These are phyloP conservation scores for Euclidium syriacum DNA, from an alignment of 345 rosid genomes.

Conservation along the genomic window DNA sequence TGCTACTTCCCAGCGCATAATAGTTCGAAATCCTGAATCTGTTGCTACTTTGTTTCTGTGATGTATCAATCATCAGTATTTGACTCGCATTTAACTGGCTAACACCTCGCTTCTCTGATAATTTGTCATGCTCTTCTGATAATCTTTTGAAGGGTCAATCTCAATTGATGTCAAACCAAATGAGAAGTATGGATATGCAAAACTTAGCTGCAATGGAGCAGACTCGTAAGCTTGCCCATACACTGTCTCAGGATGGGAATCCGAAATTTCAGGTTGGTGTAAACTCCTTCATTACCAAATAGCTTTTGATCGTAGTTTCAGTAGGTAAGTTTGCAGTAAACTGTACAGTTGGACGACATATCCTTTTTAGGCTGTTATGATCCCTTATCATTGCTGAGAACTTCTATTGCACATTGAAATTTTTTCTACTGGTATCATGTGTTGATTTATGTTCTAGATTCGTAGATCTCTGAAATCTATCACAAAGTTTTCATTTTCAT, in stretches of 20 bases:
- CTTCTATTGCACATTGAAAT: not conserved
- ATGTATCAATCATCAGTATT: not conserved
- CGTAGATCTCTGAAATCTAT: not conserved
- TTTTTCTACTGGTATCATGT: slow-evolving; percentile 3
- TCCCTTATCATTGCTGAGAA: slow-evolving; percentile 11
- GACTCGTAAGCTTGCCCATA: slow-evolving; percentile 92
- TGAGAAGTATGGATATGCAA: slow-evolving; percentile 56
- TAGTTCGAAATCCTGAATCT: slow-evolving; percentile 10
- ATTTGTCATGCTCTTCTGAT: not conserved
- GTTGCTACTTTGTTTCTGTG: not conserved
- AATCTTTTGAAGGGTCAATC: slow-evolving; percentile 50
- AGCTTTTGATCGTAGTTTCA: not conserved
- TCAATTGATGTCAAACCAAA: slow-evolving; percentile 60
- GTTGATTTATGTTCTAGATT: not conserved
- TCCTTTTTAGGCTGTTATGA: slow-evolving; percentile 10
- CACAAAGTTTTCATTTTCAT: not conserved
- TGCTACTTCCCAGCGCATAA: not conserved
- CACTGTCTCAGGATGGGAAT: slow-evolving; percentile 78
- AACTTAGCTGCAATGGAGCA: slow-evolving; percentile 92
- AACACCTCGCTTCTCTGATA: slow-evolving; percentile 4
- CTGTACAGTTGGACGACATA: slow-evolving; percentile 4
- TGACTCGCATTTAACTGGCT: not conserved
- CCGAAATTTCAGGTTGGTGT: slow-evolving; percentile 92
- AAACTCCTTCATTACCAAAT: not conserved
- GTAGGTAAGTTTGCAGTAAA: not conserved